Evolutionary conservation across 179 eudicot species (phyloP), one percentile per base, ranked within the genome.

Genomic region (Silene coronaria): DNA sequence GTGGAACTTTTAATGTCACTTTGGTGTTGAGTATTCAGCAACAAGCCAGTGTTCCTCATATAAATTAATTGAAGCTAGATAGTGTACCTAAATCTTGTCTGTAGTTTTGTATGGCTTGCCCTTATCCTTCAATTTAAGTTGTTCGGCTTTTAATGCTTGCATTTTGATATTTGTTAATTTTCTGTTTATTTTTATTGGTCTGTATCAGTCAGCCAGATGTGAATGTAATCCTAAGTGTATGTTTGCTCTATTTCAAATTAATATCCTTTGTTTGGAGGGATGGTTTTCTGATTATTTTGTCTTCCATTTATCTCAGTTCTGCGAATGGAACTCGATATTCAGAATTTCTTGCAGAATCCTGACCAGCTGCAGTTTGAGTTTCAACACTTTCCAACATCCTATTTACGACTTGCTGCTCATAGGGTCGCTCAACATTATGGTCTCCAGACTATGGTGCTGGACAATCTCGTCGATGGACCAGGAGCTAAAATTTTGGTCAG

Each of bases 391-490:
- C 97, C 99, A 28, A 92, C 96, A 14, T 95, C 99, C 46, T 94
- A 94, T 80, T 85, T 92, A 67, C 97, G 98, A 22, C 97, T 94
- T 81, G 98, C 97, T 63, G 99, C 97, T 9, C 99, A 95, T 76
- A 89, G 93, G 81, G 99, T 95, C 62, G 96, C 99, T 66, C 99
- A 95, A 57, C 99, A 95, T 85, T 94, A 90, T 72, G 88, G 92
- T 42, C 82, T 94, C 82, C 94, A 85, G 70, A 87, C 97, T 24
- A 81, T 87, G 88, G 97, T 89, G 75, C 79, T 85, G 82, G 97
- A 95, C 78, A 87, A 74, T 73, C 75, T 76, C 70, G 36, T 69
- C 38, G 99, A 95, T 78, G 95, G 96, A 42, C 82, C 80, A 65
- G 96, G 96, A 61, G 74, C 82, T 17, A 82, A 84, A 72, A 92